Evolutionary conservation across 805 yeast species (phyloP).

Genomic region (Spathaspora sp.): DNA sequence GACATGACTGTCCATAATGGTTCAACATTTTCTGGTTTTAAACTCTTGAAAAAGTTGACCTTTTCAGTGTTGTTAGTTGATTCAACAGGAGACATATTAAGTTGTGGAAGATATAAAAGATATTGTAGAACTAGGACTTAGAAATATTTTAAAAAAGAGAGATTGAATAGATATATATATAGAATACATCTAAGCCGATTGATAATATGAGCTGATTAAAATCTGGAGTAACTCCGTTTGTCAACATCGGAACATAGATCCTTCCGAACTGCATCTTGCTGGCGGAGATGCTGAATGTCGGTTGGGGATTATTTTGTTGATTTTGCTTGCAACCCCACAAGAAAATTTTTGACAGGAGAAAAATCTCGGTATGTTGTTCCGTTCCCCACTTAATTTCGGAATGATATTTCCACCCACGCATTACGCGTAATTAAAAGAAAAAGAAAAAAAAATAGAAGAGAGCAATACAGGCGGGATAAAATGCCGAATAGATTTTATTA

Average conservation of each 20-base stretch:
- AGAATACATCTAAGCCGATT: neutral
- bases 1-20: conserved; percentile 12
- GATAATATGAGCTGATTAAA: neutral
- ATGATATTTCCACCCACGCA: neutral
- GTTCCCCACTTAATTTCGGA: neutral
- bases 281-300: neutral
- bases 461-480: neutral
- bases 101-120: neutral
- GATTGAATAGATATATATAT: neutral
- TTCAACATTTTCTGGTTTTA: conserved; percentile 9
- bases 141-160: neutral
- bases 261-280: neutral
- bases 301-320: neutral
- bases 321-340: neutral
- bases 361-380: neutral
- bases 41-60: conserved; percentile 5
- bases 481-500: neutral
- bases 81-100: conserved; percentile 2
- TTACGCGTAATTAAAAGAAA: neutral
- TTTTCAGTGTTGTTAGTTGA: conserved; percentile 1
- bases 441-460: neutral
- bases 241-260: neutral
- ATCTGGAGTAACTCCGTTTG: neutral
- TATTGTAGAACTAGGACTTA: neutral
- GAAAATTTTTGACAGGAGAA: neutral